Percentiles rank a stretch among this genome's conserved stretches.
These are phyloP conservation scores for Trichoderma koningii DNA, from an alignment of 2,329 filamentous ascomycete genomes.

Conservation along the genomic window DNA sequence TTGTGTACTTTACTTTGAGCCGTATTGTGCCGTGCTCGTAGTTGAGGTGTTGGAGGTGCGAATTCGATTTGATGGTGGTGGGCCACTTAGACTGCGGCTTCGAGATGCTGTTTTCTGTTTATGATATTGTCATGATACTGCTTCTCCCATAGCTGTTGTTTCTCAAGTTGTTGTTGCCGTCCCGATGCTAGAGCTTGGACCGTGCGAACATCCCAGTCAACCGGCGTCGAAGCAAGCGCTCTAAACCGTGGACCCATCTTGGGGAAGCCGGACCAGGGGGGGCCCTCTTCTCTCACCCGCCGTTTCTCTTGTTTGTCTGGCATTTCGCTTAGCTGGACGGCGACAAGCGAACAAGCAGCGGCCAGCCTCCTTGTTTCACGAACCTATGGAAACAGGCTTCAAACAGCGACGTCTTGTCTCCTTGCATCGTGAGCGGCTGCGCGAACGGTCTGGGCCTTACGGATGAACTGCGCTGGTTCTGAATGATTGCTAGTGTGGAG, in stretches of 20 bases:
- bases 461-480: too few species aligned
- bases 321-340: slow-evolving; percentile 11
- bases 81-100: not conserved
- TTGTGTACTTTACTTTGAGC: not conserved
- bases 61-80: not conserved
- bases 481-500: too few species aligned
- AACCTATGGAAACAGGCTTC: slow-evolving; percentile 31
- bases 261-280: too few species aligned
- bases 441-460: not conserved
- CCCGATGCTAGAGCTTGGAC: too few species aligned
- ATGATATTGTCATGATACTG: not conserved
- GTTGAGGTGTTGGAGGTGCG: not conserved
- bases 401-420: slow-evolving; percentile 31
- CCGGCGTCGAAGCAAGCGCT: too few species aligned
- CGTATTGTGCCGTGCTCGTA: not conserved
- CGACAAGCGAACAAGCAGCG: not conserved
- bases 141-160: not conserved
- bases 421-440: slow-evolving; percentile 17
- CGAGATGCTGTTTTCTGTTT: not conserved
- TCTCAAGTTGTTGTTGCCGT: too few species aligned
- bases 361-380: slow-evolving; percentile 33
- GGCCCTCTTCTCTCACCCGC: too few species aligned
- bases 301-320: not conserved
- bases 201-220: too few species aligned
- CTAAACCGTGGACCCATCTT: too few species aligned